Conservation (phyloP, 78 protist species). For the Chrysochromulina parva region DNA sequence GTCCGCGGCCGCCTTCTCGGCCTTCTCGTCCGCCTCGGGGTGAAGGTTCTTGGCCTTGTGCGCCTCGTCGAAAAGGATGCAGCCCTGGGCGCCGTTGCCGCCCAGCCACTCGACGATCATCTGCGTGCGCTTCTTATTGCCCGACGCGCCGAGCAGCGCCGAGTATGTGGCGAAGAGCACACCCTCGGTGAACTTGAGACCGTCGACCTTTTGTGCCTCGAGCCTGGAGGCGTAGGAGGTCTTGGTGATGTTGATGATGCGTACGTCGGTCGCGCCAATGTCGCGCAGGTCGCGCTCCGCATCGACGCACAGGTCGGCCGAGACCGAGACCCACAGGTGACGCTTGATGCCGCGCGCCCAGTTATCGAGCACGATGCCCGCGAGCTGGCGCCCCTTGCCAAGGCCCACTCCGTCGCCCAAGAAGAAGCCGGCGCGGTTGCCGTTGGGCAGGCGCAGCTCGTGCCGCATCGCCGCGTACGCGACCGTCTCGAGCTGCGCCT, state of each 20-base stretch:
- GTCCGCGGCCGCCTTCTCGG: no score
- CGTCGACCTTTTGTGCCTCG: background rate
- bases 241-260: background rate
- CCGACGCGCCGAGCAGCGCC: background rate
- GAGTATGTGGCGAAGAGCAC: slow-evolving; percentile 38
- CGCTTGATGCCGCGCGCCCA: slow-evolving; percentile 15
- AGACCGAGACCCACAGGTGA: slow-evolving; percentile 35
- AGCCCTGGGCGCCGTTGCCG: slow-evolving; percentile 10
- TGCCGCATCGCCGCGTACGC: background rate
- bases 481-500: background rate
- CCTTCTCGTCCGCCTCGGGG: background rate
- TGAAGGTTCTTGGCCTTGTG: slow-evolving; percentile 43
- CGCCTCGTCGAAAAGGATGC: slow-evolving; percentile 36
- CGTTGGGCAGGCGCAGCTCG: background rate
- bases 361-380: background rate
- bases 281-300: background rate
- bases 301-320: slow-evolving; percentile 13
- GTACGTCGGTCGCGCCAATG: background rate
- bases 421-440: slow-evolving; percentile 19
- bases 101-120: background rate
- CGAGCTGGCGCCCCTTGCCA: slow-evolving; percentile 25
- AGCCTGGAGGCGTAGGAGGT: background rate
- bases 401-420: slow-evolving; percentile 24
- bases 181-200: background rate
- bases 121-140: background rate